These are phyloP conservation scores for Aegilops umbellulata DNA, from an alignment of 176 grass and related monocot genomes.

Conservation along the genomic window DNA sequence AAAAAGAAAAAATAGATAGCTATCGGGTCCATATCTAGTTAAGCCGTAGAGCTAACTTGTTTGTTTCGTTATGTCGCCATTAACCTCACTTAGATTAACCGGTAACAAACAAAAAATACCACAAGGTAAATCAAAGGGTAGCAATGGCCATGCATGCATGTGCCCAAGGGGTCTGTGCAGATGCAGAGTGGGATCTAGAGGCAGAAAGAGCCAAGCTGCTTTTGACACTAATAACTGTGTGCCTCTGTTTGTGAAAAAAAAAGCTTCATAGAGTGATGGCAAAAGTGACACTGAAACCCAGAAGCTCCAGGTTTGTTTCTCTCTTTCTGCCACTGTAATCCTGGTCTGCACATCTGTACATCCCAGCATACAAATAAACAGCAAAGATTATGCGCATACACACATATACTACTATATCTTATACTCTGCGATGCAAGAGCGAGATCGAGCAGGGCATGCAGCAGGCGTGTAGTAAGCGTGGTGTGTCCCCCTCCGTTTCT, in stretches of 20 bases:
- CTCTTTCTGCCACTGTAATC: not conserved
- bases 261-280: not conserved
- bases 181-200: too few species aligned
- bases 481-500: not conserved
- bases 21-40: not conserved
- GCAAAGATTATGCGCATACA: too few species aligned
- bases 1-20: not conserved
- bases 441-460: not conserved
- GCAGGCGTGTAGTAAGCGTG: not conserved
- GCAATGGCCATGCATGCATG: constrained; percentile 5
- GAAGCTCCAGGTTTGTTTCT: not conserved
- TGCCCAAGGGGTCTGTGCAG: not conserved
- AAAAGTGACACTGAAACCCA: constrained; percentile 12
- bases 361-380: too few species aligned
- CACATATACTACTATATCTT: too few species aligned
- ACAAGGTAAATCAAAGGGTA: not conserved
- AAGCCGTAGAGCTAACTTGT: constrained; percentile 23
- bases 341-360: constrained; percentile 3
- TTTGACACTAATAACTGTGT: not conserved
- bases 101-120: not conserved
- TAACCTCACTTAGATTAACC: not conserved
- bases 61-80: constrained; percentile 1
- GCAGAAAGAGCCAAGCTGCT: too few species aligned
- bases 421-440: not conserved
- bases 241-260: not conserved